These are phyloP conservation scores for Tetrapisispora namnaoensis DNA, from an alignment of 805 yeast species.

Conservation along the genomic window DNA sequence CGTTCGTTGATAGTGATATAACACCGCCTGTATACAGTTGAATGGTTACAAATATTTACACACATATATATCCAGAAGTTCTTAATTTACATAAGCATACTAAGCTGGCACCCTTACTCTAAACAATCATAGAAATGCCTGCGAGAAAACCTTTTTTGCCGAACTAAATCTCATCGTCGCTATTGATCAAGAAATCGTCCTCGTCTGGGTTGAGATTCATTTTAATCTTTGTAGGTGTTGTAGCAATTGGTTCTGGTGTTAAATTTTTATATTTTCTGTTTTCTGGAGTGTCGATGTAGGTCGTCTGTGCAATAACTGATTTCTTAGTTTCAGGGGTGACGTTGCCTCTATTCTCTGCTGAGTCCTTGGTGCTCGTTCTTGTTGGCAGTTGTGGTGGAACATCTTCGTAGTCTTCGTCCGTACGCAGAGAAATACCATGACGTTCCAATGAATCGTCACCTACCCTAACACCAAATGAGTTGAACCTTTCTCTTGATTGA, in stretches of 20 bases:
- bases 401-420: constrained; percentile 25
- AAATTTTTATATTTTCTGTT: constrained; percentile 19
- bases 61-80: too few relatives aligned
- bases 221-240: constrained; percentile 21
- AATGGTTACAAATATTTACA: too few relatives aligned
- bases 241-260: constrained; percentile 18
- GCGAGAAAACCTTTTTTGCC: too few relatives aligned
- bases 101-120: too few relatives aligned
- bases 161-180: constrained; percentile 24
- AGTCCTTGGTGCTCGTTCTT: constrained; percentile 7
- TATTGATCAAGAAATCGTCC: constrained; percentile 22
- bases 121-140: too few relatives aligned
- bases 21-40: too few relatives aligned
- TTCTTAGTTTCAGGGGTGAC: constrained; percentile 7
- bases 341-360: constrained; percentile 1
- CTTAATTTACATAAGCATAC: too few relatives aligned
- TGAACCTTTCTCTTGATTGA: constrained; percentile 23
- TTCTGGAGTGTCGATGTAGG: constrained; percentile 26
- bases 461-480: constrained; percentile 26
- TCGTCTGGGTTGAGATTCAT: constrained; percentile 14
- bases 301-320: constrained; percentile 23
- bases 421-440: constrained; percentile 25
- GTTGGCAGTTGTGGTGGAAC: constrained; percentile 28
- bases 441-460: constrained; percentile 23
- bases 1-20: too few relatives aligned